A percentile compares a stretch with the other conserved stretches of the same genome.
phyloP scores from a whole-genome alignment of 1,284 basidiomycete species.

The Mycosarcoma mackinlayi region DNA sequence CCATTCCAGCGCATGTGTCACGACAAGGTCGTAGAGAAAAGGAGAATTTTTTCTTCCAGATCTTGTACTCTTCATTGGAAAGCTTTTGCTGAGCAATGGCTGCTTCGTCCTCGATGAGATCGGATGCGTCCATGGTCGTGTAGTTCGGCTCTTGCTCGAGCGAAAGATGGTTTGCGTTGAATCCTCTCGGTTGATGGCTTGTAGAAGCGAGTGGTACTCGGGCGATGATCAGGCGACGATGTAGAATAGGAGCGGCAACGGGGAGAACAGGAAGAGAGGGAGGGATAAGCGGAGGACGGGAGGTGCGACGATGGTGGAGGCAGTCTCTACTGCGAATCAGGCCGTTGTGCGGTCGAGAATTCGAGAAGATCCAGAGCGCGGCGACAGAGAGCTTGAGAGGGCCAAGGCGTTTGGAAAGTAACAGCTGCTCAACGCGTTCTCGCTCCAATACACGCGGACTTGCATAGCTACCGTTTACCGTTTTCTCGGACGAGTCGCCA shows the following conservation, averaged over 20 bases:
- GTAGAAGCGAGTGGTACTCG: not conserved
- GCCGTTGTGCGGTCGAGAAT: too few species aligned
- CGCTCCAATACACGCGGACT: not conserved
- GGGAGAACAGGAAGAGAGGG: not conserved
- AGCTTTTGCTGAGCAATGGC: conserved; percentile 62
- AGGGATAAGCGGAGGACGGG: too few species aligned
- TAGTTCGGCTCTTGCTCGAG: not conserved
- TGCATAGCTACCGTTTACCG: not conserved
- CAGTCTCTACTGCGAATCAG: too few species aligned
- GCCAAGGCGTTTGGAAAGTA: conserved; percentile 9
- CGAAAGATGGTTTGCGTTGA: not conserved
- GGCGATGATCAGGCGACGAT: too few species aligned
- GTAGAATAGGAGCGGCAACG: conserved; percentile 2
- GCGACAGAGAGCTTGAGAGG: not conserved
- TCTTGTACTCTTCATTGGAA: conserved; percentile 66
- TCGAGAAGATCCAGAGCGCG: too few species aligned
- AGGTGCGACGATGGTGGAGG: conserved; percentile 6
- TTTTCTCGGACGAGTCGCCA: conserved; percentile 14
- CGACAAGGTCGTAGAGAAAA: conserved; percentile 95
- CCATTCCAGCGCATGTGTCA: conserved; percentile 98
- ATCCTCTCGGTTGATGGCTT: not conserved
- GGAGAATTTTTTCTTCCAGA: conserved; percentile 69
- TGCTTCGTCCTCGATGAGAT: conserved; percentile 59
- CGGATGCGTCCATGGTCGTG: conserved; percentile 47
- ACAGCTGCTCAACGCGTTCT: conserved; percentile 9